Conservation (phyloP, 805 yeast genomes). For the Brettanomyces bruxellensis region DNA sequence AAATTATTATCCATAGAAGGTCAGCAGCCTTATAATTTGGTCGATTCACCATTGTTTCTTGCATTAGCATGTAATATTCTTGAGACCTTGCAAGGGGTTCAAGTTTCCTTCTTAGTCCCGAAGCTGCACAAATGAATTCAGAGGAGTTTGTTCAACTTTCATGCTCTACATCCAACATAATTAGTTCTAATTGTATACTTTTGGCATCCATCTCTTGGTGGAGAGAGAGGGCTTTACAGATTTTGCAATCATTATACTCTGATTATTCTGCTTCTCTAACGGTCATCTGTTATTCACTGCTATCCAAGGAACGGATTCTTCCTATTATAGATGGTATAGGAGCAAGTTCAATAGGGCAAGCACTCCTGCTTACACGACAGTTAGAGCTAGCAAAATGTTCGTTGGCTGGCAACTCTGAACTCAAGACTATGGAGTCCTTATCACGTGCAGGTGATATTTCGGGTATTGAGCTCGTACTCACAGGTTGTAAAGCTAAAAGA, state of each 20-base stretch:
- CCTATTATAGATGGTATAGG: constrained; percentile 26
- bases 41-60: constrained; percentile 39
- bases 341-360: constrained; percentile 20
- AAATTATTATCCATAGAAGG: constrained; percentile 32
- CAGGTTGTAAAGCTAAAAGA: constrained; percentile 84
- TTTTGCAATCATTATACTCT: constrained; percentile 53
- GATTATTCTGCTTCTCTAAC: constrained; percentile 44
- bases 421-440: constrained; percentile 46
- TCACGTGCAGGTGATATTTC: constrained; percentile 49
- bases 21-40: constrained; percentile 58
- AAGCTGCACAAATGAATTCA: constrained; percentile 10
- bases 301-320: constrained; percentile 26
- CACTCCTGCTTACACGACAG: constrained; percentile 40
- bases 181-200: constrained; percentile 15
- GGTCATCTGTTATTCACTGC: constrained; percentile 31
- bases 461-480: constrained; percentile 52
- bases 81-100: constrained; percentile 27
- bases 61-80: constrained; percentile 35
- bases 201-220: constrained; percentile 59
- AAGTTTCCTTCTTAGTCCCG: constrained; percentile 20
- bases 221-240: constrained; percentile 61
- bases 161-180: constrained; percentile 8
- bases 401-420: constrained; percentile 56
- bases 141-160: constrained; percentile 13
- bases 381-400: constrained; percentile 63